Percentiles rank a stretch among this genome's conserved stretches.
phyloP scores from a whole-genome alignment of 257 asterid genomes.

The Ajuga chamaepitys region DNA sequence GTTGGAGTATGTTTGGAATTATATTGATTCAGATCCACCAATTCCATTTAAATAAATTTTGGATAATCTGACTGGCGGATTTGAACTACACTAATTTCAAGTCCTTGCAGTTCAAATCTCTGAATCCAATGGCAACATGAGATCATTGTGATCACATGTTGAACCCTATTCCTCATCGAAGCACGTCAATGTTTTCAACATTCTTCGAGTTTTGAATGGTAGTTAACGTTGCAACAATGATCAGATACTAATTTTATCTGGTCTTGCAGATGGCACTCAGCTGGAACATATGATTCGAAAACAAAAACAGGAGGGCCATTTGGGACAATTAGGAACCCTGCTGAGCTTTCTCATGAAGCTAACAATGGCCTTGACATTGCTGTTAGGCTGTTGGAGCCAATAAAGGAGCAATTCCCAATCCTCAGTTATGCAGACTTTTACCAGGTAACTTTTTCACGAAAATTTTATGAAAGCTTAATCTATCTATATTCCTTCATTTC shows the following conservation, averaged over 20 bases:
- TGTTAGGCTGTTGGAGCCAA: constrained; percentile 61
- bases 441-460: constrained; percentile 30
- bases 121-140: no score
- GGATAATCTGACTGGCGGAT: no score
- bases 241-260: neutral
- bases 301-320: constrained; percentile 82
- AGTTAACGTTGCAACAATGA: neutral
- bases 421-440: constrained; percentile 66
- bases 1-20: no score
- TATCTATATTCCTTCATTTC: neutral
- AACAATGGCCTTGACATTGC: constrained; percentile 82
- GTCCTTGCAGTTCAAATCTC: no score
- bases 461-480: neutral
- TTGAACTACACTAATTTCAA: no score
- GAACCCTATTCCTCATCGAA: neutral
- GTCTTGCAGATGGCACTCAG: constrained; percentile 38
- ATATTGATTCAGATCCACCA: no score
- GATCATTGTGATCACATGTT: neutral
- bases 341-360: constrained; percentile 66
- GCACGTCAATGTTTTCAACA: neutral
- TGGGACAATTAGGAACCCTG: constrained; percentile 54
- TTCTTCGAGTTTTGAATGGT: neutral
- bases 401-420: constrained; percentile 60
- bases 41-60: no score
- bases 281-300: constrained; percentile 48